Evolutionary conservation across 192 early-diverging fungal species (phyloP), one percentile per base, ranked within the genome.

Genomic region (Gamsiella multidivaricata): DNA sequence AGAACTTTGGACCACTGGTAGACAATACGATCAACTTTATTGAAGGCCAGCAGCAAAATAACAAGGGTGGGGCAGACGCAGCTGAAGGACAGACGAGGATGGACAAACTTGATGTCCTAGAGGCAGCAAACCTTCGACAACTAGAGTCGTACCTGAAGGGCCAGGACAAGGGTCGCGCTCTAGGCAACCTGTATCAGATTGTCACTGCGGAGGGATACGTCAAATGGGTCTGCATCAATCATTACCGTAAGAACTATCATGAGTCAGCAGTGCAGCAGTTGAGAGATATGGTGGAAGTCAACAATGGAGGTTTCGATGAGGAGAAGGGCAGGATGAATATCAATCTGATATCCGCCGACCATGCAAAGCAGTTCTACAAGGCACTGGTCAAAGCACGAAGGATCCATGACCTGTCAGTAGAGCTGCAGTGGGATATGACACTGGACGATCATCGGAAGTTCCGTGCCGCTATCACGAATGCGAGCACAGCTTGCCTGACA

Each of bases 141-240:
- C 36, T 57, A 22, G 6, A 57, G n/a, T 23, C 55, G 7, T 57
- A 25, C 36, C 37, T 57, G 36, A 57, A 57, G 55, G 36, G 7
- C 23, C 37, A 37, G 20, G 55, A 57, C 33, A 37, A 22, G 55
- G 36, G 36, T 4, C 10, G 6, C 31, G 34, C 25, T 10, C 25
- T 57, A 17, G 55, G 36, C 2, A 57, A 57, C 37, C 34, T 57
- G 55, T 41, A 41, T n/a, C 32, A 20, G 22, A 57, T 37, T 22
- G 55, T 41, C 36, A 57, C 55, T 2, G 12, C 5, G 14, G 36
- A 23, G 36, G 55, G 55, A 41, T 37, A 57, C 25, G 36, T 41
- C 36, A 57, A 41, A 25, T 57, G 55, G 55, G 55, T 57, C 3
- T 57, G 55, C 36, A 57, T 57, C 36, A 37, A 57, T 23, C 55